Base-by-base conservation (phyloP, 2,329 filamentous ascomycete species). In the Didymella sp. region DNA sequence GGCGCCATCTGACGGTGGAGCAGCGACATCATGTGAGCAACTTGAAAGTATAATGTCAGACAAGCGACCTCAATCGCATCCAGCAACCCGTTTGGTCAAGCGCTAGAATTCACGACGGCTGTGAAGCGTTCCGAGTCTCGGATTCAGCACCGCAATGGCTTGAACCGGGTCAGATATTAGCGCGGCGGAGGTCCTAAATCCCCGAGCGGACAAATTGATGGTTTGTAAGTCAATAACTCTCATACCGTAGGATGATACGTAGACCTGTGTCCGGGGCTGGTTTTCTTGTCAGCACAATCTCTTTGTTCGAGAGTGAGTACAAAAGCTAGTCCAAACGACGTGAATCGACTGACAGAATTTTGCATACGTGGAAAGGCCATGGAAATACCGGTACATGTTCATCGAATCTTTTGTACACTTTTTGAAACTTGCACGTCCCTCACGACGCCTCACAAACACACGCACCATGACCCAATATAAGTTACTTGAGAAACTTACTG, bases 401-500 rank as follows among this genome's bases (percentile, higher is more conserved):
- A 12, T 6, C 37, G 3, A 8, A 27, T 21, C 37, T 42, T 42
- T 50, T 13, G 6, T 9, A 25, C 33, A 4, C 22, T 6, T 21
- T 9, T 40, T 6, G 19, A 35, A 12, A 19, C 17, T 17, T 12
- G 3, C n/a, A 38, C 24, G 45, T 33, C 17, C 2, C 5, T 24
- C n/a, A 17, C 1, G 33, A 22, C 8, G 6, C 24, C 12, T 8
- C n/a, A 17, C 27, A 19, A 8, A 22, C 13, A 9, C 4, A 30
- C 22, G 5, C 17, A 15, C 22, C 9, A 13, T 4, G 13, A 17
- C 6, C 22, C 12, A 30, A 15, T 17, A 37, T 17, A 15, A 9
- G 2, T 40, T 61, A 71, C 62, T 72, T 70, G 33, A 69, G 55
- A 31, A 72, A 69, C 59, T 71, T 72, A 40, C 56, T 63, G 15